These are phyloP conservation scores for Heliocybe sulcata DNA, from an alignment of 1,284 basidiomycete species.

Conservation along the genomic window DNA sequence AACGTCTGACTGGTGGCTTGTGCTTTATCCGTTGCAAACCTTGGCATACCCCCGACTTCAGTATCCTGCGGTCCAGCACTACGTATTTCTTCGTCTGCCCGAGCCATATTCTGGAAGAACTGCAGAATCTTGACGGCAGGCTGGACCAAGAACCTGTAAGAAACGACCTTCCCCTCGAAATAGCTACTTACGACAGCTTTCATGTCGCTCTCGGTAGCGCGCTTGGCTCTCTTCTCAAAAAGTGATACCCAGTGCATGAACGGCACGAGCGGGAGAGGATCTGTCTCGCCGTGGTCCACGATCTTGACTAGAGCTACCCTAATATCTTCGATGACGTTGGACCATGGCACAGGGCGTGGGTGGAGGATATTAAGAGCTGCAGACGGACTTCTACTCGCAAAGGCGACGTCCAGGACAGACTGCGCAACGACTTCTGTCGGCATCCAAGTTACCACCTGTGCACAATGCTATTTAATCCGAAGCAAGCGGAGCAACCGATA, in stretches of 20 bases:
- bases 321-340: not conserved
- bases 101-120: not conserved
- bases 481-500: not conserved
- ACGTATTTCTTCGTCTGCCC: not conserved
- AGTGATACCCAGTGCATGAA: not conserved
- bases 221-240: not conserved
- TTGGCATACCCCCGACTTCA: not conserved
- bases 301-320: not conserved
- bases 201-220: not conserved
- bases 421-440: too few relatives aligned
- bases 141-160: not conserved
- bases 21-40: not conserved
- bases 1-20: not conserved
- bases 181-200: not conserved
- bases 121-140: not conserved
- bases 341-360: not conserved
- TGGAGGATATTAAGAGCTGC: constrained; percentile 5
- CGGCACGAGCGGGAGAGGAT: not conserved
- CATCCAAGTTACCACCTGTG: not conserved
- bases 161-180: not conserved
- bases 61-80: not conserved
- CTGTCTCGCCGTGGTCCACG: not conserved
- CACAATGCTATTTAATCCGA: not conserved
- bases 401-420: constrained; percentile 9
- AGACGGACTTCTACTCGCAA: constrained; percentile 6